Base-by-base conservation (phyloP, 257 asterid species). In the Henckelia pumila region DNA sequence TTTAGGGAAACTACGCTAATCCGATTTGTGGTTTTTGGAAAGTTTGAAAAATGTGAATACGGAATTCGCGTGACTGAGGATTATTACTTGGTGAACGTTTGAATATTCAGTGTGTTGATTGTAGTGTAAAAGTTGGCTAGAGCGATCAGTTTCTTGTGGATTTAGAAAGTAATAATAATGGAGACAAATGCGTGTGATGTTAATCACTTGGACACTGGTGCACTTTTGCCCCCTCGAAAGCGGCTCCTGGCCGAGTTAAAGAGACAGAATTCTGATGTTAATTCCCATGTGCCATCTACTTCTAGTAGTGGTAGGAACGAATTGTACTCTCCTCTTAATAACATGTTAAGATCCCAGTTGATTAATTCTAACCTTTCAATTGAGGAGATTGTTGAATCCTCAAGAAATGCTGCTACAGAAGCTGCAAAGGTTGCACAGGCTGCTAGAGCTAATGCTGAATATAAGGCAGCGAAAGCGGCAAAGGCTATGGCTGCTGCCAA, bases 201-300 rank as follows among this genome's bases (percentile, higher is more conserved):
- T 63, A 83, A 86, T 83, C 84, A 87, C 82, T 85, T 82, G 83
- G 90, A 87, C 67, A 78, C 87, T 35, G 96, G 89, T 84, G 89
- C 95, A 49, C 96, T 84, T 79, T 81, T 92, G 81, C 98, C 98
- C 28, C 98, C 98, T 61, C 84, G 98, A 53, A 92, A 92, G 79
- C 85, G 98, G 50, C 94, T 89, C 67, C 80, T 92, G 55, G 98
- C 98, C 23, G 96, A 91, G 52, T 55, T 92, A 79, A 92, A 87
- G 85, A 84, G 91, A 68, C 95, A 89, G 81, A 87, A 70, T 71
- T 85, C 83, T 21, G 96, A 91, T 79, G 80, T 78, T 62, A 82
- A 77, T 78, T 80, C 83, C 61, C 83, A 85, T 21, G 66, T 79
- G 1, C 82, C 89, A 14, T 78, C 84, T 21, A 70, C 79, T 37